These are phyloP conservation scores for Achlya hypogyna DNA, from an alignment of 352 stramenopile species.

Conservation along the genomic window DNA sequence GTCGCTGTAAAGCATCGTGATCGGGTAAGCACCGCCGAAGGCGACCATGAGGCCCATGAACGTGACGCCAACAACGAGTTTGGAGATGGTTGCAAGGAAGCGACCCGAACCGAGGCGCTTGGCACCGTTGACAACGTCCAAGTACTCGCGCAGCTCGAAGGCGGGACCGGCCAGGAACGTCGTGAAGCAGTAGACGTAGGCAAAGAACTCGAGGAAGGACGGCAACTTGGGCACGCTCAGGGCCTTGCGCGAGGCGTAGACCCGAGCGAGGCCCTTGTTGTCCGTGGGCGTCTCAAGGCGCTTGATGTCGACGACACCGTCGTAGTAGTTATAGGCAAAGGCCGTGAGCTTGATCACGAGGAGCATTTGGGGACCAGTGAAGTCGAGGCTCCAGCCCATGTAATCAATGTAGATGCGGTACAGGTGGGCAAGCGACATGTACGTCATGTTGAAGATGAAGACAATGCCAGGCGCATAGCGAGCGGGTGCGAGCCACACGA, in stretches of 20 bases:
- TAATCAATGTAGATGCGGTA: conserved; percentile 96
- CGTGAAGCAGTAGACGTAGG: conserved; percentile 96
- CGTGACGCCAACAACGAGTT: conserved; percentile 54
- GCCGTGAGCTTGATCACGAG: conserved; percentile 96
- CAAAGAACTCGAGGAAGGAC: conserved; percentile 90
- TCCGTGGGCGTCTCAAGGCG: conserved; percentile 23
- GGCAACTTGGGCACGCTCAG: conserved; percentile 78
- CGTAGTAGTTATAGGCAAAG: conserved; percentile 97
- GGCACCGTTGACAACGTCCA: conserved; percentile 51
- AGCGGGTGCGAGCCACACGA: conserved; percentile 59
- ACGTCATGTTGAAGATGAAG: conserved; percentile 92
- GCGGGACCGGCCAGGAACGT: conserved; percentile 92
- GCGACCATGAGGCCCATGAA: conserved; percentile 51
- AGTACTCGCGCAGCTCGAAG: conserved; percentile 93
- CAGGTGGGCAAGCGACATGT: conserved; percentile 88
- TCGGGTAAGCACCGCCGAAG: conserved; percentile 41
- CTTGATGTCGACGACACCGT: conserved; percentile 73
- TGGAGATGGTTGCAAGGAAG: conserved; percentile 58
- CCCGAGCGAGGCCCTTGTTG: conserved; percentile 14
- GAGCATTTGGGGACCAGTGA: conserved; percentile 86
- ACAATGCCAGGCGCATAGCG: conserved; percentile 71
- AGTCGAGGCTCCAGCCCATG: conserved; percentile 86
- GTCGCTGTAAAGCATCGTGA: conserved; percentile 39
- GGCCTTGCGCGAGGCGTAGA: conserved; percentile 29
- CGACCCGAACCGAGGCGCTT: conserved; percentile 50